phyloP scores from a whole-genome alignment of 116 monocot species.

The Dioscorea cayenensis region DNA sequence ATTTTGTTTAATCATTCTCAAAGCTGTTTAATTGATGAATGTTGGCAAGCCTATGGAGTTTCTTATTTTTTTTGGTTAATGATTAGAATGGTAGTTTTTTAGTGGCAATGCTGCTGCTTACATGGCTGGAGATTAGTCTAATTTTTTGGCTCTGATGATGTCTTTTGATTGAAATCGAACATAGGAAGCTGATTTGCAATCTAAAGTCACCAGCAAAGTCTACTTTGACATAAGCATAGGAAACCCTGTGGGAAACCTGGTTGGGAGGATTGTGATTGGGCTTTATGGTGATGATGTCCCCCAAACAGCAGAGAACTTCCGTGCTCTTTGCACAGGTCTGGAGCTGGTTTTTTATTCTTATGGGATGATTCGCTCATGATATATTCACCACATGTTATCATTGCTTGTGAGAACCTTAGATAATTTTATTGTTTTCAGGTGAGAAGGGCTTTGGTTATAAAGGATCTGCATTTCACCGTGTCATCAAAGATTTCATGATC shows the following conservation, averaged over 20 bases:
- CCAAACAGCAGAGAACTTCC: slow-evolving; percentile 67
- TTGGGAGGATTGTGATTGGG: slow-evolving; percentile 65
- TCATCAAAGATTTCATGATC: slow-evolving; percentile 97
- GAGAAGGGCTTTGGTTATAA: slow-evolving; percentile 96
- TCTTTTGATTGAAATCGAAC: background rate
- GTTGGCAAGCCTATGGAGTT: too few species aligned
- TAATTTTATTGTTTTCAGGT: slow-evolving; percentile 35
- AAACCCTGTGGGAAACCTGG: slow-evolving; percentile 32
- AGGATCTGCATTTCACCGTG: slow-evolving; percentile 83
- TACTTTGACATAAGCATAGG: slow-evolving; percentile 73
- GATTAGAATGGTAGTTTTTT: background rate
- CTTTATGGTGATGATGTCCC: slow-evolving; percentile 71
- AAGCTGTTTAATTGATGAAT: too few species aligned
- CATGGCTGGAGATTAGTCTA: too few species aligned
- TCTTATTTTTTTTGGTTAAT: too few species aligned
- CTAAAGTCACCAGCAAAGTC: slow-evolving; percentile 58
- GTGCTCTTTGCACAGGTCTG: slow-evolving; percentile 66
- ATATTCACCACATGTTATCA: background rate
- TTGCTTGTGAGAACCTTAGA: background rate
- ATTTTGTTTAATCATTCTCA: too few species aligned
- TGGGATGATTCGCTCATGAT: background rate
- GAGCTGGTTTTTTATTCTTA: too few species aligned
- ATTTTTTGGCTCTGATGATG: background rate
- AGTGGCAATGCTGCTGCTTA: too few species aligned
- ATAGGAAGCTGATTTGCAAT: slow-evolving; percentile 45